Percentiles rank a stretch among this genome's conserved stretches.
Conservation (phyloP, 2,329 filamentous ascomycete species). For the Shiraia bambusicola region DNA sequence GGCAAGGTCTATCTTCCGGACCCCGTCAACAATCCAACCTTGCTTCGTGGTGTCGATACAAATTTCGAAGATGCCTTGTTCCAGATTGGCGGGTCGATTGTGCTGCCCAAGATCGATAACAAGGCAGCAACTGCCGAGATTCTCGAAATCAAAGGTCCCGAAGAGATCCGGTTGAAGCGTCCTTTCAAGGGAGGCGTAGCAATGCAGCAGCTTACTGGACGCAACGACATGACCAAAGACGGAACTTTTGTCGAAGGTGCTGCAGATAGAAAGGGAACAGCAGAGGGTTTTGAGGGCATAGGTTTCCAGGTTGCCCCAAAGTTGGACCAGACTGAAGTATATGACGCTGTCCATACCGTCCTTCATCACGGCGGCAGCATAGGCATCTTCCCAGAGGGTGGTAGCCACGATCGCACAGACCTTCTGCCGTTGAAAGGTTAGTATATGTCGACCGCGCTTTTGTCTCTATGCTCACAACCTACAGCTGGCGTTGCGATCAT, state of each 20-base stretch:
- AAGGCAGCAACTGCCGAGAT: slow-evolving; percentile 83
- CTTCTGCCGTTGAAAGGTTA: slow-evolving; percentile 76
- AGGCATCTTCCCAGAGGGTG: slow-evolving; percentile 95
- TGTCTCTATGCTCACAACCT: slow-evolving; percentile 15
- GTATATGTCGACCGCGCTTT: background rate
- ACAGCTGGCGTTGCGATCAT: slow-evolving; percentile 93
- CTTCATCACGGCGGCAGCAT: slow-evolving; percentile 83
- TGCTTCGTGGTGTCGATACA: slow-evolving; percentile 77
- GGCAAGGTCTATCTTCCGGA: slow-evolving; percentile 89
- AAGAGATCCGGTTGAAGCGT: slow-evolving; percentile 84
- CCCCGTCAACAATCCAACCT: slow-evolving; percentile 77
- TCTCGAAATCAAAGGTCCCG: slow-evolving; percentile 72
- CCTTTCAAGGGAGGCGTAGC: slow-evolving; percentile 77
- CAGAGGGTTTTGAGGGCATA: slow-evolving; percentile 68
- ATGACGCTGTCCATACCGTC: slow-evolving; percentile 86
- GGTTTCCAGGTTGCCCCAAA: slow-evolving; percentile 88
- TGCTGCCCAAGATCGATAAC: slow-evolving; percentile 81
- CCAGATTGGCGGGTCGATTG: slow-evolving; percentile 71
- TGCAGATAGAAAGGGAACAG: slow-evolving; percentile 54
- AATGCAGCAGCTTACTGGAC: slow-evolving; percentile 77
- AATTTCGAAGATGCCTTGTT: slow-evolving; percentile 67
- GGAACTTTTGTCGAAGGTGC: slow-evolving; percentile 61
- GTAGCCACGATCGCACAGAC: slow-evolving; percentile 91
- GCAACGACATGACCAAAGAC: slow-evolving; percentile 68
- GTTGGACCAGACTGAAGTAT: slow-evolving; percentile 90